Conservation (phyloP, 208 protist species). For the Leishmania tarentolae region DNA sequence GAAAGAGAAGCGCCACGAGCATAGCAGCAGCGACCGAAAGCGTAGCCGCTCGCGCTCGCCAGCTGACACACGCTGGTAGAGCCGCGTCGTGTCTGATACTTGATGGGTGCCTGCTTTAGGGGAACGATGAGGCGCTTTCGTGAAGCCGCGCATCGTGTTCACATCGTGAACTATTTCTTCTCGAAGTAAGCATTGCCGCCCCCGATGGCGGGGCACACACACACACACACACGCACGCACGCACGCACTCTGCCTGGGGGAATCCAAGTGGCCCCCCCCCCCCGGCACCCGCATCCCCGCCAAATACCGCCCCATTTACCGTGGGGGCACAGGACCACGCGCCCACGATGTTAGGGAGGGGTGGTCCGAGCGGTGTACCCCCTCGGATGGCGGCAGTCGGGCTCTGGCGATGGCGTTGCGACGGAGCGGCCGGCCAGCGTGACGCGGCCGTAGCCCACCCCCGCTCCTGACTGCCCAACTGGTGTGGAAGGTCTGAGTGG, state of each 20-base stretch:
- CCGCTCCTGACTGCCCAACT: no score
- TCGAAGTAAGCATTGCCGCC: background rate
- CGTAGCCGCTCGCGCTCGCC: slow-evolving; percentile 31
- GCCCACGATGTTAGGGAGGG: no score
- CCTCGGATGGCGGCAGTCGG: background rate
- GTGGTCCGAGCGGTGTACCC: background rate
- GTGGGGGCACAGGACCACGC: background rate
- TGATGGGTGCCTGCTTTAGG: background rate
- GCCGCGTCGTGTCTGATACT: background rate
- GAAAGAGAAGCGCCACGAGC: slow-evolving; percentile 41
- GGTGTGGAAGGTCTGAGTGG: background rate
- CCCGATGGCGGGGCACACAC: background rate
- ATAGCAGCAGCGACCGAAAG: slow-evolving; percentile 46
- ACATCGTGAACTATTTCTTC: background rate
- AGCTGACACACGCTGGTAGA: background rate
- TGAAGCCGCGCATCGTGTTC: background rate
- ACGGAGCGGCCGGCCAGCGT: background rate
- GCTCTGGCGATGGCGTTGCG: background rate
- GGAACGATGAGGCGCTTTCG: background rate
- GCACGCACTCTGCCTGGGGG: no score
- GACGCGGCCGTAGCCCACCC: no score
- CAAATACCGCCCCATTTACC: background rate
- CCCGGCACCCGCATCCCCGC: no score
- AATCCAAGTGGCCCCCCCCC: no score
- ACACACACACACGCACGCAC: no score